These are phyloP conservation scores for Bremia lactucae DNA, from an alignment of 352 stramenopile species.

Conservation along the genomic window DNA sequence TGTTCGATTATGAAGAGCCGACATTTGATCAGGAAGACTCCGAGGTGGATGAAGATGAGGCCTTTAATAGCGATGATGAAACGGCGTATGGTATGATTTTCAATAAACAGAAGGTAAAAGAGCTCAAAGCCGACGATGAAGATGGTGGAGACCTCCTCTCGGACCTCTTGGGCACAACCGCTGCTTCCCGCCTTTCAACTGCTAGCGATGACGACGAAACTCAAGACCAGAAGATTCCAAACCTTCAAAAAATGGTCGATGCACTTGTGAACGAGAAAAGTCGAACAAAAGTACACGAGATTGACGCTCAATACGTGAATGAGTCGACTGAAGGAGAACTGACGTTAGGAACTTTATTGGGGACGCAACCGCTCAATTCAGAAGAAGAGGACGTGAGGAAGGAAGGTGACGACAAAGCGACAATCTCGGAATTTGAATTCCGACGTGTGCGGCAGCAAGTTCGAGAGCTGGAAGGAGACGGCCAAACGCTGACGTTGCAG, in stretches of 20 bases:
- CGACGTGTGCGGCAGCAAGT: constrained; percentile 69
- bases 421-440: constrained; percentile 27
- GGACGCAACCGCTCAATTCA: constrained; percentile 33
- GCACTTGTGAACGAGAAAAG: constrained; percentile 37
- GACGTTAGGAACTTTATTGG: constrained; percentile 17
- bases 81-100: constrained; percentile 84
- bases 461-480: constrained; percentile 49
- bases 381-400: constrained; percentile 18
- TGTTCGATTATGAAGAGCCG: constrained; percentile 76
- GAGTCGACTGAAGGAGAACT: constrained; percentile 11
- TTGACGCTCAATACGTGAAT: constrained; percentile 31
- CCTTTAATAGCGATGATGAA: constrained; percentile 92
- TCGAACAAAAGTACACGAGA: constrained; percentile 42
- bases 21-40: constrained; percentile 83
- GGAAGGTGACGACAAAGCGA: constrained; percentile 8
- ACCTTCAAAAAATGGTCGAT: constrained; percentile 40
- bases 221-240: constrained; percentile 34
- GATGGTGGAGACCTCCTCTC: constrained; percentile 63
- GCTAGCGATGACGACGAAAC: constrained; percentile 29
- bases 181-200: constrained; percentile 45
- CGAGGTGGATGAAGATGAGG: constrained; percentile 89
- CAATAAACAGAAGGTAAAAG: constrained; percentile 23
- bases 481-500: constrained; percentile 35
- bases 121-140: constrained; percentile 39
- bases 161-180: constrained; percentile 51